Base-by-base conservation (phyloP, 2,329 filamentous ascomycete genomes). In the Colletotrichum chlorophyti region DNA sequence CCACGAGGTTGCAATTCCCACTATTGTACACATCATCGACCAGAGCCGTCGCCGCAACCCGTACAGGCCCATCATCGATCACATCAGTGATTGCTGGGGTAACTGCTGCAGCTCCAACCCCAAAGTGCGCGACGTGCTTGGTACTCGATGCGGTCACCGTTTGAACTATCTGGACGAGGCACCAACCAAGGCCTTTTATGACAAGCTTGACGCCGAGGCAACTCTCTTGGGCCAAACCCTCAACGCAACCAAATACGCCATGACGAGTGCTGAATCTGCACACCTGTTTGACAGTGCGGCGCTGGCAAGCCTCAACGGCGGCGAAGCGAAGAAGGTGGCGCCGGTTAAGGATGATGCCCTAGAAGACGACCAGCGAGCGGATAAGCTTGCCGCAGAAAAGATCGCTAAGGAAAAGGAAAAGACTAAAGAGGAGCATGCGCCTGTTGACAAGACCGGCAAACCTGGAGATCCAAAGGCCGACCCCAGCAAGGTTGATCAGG, bases 1-100 rank as follows among this genome's bases (percentile, higher is more conserved):
- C 52, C 70, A 72, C 60, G 70, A 72, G 55, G 60, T 72, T 17
- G 68, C 68, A 24, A 65, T 70, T 17, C 69, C 70, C 8, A 72
- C 68, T 11, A 71, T 72, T 11, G 40, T 69, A 8, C 66, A 67
- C 40, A 71, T 72, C 49, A 68, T 72, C 37, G 68, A 72, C 38
- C 37, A 67, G 27, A 66, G 62, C 19, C 62, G 64, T 17, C 63
- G 65, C 9, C 58, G 57, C 31, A 59, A 61, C 50, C 57, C 53
- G 4, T 55, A 46, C 58, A 26, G 43, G 14, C 50, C 57, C 23
- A 38, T 64, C 31, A 38, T 64, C 4, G 63, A 64, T 8, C 58
- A 42, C 21, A 48, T 64, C 42, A 62, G 61, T 29, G 63, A 64
- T 47, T 64, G 63, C 53, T 64, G 63, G 63, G 63, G 63, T 42